Evolutionary conservation across 305 asterid genomes (phyloP), one percentile per base, ranked within the genome.

Genomic region (Rubia peregrina): DNA sequence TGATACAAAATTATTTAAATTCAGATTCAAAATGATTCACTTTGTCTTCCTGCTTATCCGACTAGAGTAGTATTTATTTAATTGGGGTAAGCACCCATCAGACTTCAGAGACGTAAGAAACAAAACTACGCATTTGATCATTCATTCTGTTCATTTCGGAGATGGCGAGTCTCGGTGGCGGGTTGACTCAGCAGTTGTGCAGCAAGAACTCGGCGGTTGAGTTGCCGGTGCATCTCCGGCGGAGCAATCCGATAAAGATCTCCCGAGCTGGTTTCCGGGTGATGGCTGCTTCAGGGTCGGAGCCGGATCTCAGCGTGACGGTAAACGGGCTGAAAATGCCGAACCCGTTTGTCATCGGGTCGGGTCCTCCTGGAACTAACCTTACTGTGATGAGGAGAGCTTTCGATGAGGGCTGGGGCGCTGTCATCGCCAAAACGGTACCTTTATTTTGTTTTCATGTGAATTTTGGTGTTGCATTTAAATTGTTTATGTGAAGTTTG

Each of bases 311-410:
- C 12, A 89, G 96, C 48, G 97, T 93, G 36, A 85, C 86, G 12
- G 98, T 89, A 2, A 91, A 93, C 74, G 96, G 97, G 61, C 68
- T 93, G 82, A 88, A 88, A 72, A 89, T 93, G 98, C 96, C 96
- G 4, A 93, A 93, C 77, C 98, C 97, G 0, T 93, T 91, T 74
- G 98, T 91, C 0, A 93, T 93, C 76, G 98, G 97, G 56, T 93
- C 97, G 77, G 98, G 98, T 21, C 98, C 98, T 53, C 98, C 98
- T 1, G 98, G 98, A 1, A 93, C 98, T 70, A 91, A 93, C 74
- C 86, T 86, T 77, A 83, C 94, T 0, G 98, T 93, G 73, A 93
- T 93, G 98, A 93, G 87, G 75, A 87, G 89, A 70, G 98, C 97
- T 22, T 93, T 93, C 70, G 95, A 93, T 78, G 98, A 93, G 82